Conservation (phyloP, 148 eudicot species). For the Camellia sinensis region DNA sequence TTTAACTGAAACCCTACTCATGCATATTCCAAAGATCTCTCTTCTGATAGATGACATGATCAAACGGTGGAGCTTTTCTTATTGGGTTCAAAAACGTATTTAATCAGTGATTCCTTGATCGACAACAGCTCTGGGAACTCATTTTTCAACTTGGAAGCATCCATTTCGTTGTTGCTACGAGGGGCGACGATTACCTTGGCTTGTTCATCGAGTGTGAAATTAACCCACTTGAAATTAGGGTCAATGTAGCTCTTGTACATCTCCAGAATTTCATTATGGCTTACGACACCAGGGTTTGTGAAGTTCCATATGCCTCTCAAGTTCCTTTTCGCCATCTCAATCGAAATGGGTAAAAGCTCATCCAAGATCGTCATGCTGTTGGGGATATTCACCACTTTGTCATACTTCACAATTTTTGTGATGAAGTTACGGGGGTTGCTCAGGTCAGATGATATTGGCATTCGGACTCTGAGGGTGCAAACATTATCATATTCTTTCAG, state of each 20-base stretch:
- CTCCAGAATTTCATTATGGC: conserved; percentile 17
- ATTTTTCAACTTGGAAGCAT: conserved; percentile 13
- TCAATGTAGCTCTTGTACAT: conserved; percentile 16
- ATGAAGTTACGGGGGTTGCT: conserved; percentile 20
- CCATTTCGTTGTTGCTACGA: conserved; percentile 20
- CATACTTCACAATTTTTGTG: conserved; percentile 15
- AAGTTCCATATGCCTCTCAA: conserved; percentile 20
- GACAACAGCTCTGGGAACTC: conserved; percentile 17
- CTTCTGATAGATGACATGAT: neutral
- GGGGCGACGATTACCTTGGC: conserved; percentile 13
- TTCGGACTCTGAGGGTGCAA: conserved; percentile 17
- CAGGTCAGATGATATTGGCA: conserved; percentile 21
- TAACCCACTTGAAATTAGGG: conserved; percentile 18
- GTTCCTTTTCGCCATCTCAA: conserved; percentile 17
- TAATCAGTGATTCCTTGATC: conserved; percentile 15
- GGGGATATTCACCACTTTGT: conserved; percentile 21
- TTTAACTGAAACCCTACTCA: neutral
- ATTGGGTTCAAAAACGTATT: conserved; percentile 14
- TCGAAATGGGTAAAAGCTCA: neutral
- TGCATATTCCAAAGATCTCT: neutral
- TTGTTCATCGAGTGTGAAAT: conserved; percentile 16
- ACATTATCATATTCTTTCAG: conserved; percentile 19
- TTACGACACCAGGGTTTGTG: conserved; percentile 18
- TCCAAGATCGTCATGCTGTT: conserved; percentile 20
- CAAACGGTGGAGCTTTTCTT: conserved; percentile 13